These are phyloP conservation scores for Ascoidea asiatica DNA, from an alignment of 805 yeast genomes.

Conservation along the genomic window DNA sequence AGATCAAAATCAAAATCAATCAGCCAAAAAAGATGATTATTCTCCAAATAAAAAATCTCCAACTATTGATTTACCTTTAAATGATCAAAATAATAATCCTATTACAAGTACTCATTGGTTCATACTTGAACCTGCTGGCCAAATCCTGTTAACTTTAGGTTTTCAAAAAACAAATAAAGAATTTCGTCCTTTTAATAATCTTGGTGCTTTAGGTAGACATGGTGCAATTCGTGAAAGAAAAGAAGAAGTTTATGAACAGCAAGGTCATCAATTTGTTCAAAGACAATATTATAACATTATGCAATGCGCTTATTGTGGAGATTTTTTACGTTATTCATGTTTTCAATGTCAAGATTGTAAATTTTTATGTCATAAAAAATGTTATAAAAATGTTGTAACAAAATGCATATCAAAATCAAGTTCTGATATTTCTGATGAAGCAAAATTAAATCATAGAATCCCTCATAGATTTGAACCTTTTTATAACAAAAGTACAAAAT, in stretches of 20 bases:
- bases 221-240: constrained; percentile 96
- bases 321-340: constrained; percentile 79
- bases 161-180: constrained; percentile 54
- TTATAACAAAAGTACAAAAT: constrained; percentile 87
- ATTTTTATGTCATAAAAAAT: constrained; percentile 68
- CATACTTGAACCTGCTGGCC: constrained; percentile 89
- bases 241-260: constrained; percentile 79
- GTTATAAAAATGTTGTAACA: constrained; percentile 69
- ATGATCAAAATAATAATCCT: constrained; percentile 7
- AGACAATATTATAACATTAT: constrained; percentile 91
- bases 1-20: constrained; percentile 7
- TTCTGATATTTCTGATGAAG: constrained; percentile 51
- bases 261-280: constrained; percentile 94
- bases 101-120: constrained; percentile 70
- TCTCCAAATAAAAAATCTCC: constrained; percentile 1
- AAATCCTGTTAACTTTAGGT: constrained; percentile 61
- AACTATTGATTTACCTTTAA: constrained; percentile 7
- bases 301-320: constrained; percentile 97
- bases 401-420: constrained; percentile 73
- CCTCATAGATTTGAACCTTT: constrained; percentile 95
- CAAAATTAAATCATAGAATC: constrained; percentile 84
- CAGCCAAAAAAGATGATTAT: constrained; percentile 2
- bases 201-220: constrained; percentile 78
- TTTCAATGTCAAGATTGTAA: constrained; percentile 79
- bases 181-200: constrained; percentile 22